phyloP scores from a whole-genome alignment of 305 asterid genomes.

The Ajuga reptans region DNA sequence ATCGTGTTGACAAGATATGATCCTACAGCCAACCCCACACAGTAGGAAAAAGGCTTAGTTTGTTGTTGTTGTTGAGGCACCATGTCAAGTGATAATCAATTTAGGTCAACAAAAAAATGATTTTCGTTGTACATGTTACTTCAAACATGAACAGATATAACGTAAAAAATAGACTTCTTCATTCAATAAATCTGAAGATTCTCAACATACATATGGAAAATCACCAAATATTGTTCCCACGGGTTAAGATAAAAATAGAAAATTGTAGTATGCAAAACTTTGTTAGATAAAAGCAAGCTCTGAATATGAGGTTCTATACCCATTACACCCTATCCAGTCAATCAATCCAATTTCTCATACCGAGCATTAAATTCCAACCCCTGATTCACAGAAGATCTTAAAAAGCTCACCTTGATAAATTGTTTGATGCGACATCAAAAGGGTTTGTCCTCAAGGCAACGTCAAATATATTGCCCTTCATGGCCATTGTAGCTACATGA shows the following conservation, averaged over 20 bases:
- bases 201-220: background rate
- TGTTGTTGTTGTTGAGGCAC: background rate
- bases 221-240: background rate
- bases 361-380: background rate
- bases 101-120: background rate
- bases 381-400: conserved; percentile 15
- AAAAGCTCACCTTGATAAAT: conserved; percentile 54
- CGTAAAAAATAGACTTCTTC: background rate
- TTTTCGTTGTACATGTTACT: background rate
- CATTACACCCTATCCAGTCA: background rate
- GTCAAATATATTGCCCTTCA: conserved; percentile 74
- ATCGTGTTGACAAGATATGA: background rate
- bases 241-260: background rate
- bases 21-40: background rate
- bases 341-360: conserved; percentile 7
- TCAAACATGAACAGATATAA: background rate
- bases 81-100: background rate
- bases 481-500: conserved; percentile 44
- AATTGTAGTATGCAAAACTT: background rate
- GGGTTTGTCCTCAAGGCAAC: conserved; percentile 49
- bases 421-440: conserved; percentile 46
- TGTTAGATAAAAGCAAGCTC: background rate
- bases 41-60: background rate
- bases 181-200: background rate
- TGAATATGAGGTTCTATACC: conserved; percentile 7